phyloP scores from a whole-genome alignment of 1,284 basidiomycete species.

The Puccinia brachypodii region DNA sequence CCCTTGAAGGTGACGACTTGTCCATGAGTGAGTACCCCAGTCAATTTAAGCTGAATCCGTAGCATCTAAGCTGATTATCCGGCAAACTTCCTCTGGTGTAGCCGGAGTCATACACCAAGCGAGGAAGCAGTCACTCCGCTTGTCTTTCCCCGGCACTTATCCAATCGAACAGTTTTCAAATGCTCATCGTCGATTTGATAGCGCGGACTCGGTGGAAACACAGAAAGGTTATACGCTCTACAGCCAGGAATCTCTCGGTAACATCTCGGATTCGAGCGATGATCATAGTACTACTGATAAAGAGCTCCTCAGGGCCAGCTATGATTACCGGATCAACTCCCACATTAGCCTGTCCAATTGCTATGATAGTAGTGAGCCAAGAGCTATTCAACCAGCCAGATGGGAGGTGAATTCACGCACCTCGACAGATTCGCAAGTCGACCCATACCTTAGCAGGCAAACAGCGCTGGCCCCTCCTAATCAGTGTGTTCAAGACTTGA shows the following conservation, averaged over 20 bases:
- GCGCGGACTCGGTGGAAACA: neutral
- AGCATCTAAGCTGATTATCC: neutral
- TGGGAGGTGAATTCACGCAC: neutral
- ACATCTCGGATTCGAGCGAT: neutral
- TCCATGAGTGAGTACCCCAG: neutral
- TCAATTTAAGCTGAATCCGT: neutral
- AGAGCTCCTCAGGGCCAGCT: neutral
- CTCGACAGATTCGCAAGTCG: constrained; percentile 3
- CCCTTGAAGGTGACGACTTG: neutral
- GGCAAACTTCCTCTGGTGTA: neutral
- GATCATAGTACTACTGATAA: no score
- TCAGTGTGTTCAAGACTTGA: neutral
- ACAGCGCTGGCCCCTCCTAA: neutral
- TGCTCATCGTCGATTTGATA: constrained; percentile 13
- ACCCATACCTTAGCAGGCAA: neutral
- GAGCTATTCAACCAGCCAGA: neutral
- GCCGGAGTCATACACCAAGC: constrained; percentile 10
- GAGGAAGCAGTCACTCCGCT: constrained; percentile 14
- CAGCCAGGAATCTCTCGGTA: constrained; percentile 8
- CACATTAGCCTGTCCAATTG: constrained; percentile 3
- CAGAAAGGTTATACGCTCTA: neutral
- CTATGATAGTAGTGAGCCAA: neutral
- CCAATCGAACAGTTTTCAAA: neutral
- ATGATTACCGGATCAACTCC: neutral
- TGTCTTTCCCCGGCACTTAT: neutral